Base-by-base conservation (phyloP, 495 filamentous ascomycete species). In the Friedmanniomyces simplex region DNA sequence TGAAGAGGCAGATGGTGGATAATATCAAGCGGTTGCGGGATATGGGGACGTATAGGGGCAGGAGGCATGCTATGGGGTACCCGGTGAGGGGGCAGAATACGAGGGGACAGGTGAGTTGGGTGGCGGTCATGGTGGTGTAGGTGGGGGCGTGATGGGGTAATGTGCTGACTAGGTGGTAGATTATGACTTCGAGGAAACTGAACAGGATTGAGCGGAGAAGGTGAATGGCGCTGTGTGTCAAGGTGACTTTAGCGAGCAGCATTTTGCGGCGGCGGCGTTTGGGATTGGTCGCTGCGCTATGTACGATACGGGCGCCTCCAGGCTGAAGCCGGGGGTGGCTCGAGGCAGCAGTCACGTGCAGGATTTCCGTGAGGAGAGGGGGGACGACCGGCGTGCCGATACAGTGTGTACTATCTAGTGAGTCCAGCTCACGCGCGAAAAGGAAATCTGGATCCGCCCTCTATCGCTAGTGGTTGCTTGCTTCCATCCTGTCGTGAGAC, bases 41-140 rank as follows among this genome's bases (percentile, higher is more conserved):
- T 69, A 95, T 95, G 73, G 91, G 91, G 34, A 82, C 87, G 13
- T 95, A 95, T 71, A 76, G 94, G 37, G 93, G 93, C 53, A 81
- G 88, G 69, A 75, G 94, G 59, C 93, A 98, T 78, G 91, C 90
- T 39, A 84, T 95, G 81, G 79, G 82, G 48, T 70, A 95, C 73
- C 90, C 90, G 13, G 90, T 90, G 45, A 77, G 90, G 56, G 91
- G 91, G 66, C 93, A 98, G 72, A 79, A 76, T 58, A 97, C 93
- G 22, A 81, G 87, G 64, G 88, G 73, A 63, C 90, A 94, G 75
- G 83, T 85, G 62, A 54, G 81, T 59, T 50, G 30, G 1, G 34
- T 20, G 2, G 18, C n/a, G n/a, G n/a, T n/a, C n/a, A n/a, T 3
- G 34, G 24, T 7, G 14, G 20, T 1, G 22, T 3, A 20, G 10